Base-by-base conservation (phyloP, 176 grass and related monocot species). In the Coix lacrymajobi region DNA sequence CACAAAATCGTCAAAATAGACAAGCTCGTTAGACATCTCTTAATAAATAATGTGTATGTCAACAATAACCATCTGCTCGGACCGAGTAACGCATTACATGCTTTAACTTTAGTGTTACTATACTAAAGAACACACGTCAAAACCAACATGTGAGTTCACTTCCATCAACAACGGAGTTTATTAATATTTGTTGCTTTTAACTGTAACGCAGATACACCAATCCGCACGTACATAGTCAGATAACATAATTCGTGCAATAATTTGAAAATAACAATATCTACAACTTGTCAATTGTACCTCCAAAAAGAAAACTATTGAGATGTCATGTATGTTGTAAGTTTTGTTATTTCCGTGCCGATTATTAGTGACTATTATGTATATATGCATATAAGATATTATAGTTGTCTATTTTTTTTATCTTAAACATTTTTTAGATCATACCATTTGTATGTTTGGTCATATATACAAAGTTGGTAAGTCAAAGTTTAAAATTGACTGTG, bases 131-230 rank as follows among this genome's bases (percentile, higher is more conserved):
- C 11, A 51, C 29, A 19, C 16, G 15, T 4, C 16, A 11, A 51
- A n/a, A 9, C 8, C 3, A 33, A 52, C 19, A 0, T 73, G 9
- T 4, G 9, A 54, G 29, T 56, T 32, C 8, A 13, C 3, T 46
- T 52, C 31, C 28, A 52, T 52, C 11, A 17, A 15, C 8, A 8
- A 5, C 37, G 2, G 49, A 39, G 51, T 57, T 54, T 17, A 56
- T 56, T 36, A 24, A 57, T 56, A 49, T 19, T 0, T 30, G 8
- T 20, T 20, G 0, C 8, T 24, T 60, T 60, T 75, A 22, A 1
- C 11, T 2, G 0, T 3, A 20, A n/a, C 34, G 0, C 2, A 0
- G 0, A 15, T 76, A 38, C 3, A 8, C 0, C 13, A 37, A 17
- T 65, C 14, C 8, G 17, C 8, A 11, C 16, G 0, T 5, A 5